A percentile compares a stretch with the other conserved stretches of the same genome.
These are phyloP conservation scores for Boletus reticulatus DNA, from an alignment of 768 basidiomycete genomes.

Conservation along the genomic window DNA sequence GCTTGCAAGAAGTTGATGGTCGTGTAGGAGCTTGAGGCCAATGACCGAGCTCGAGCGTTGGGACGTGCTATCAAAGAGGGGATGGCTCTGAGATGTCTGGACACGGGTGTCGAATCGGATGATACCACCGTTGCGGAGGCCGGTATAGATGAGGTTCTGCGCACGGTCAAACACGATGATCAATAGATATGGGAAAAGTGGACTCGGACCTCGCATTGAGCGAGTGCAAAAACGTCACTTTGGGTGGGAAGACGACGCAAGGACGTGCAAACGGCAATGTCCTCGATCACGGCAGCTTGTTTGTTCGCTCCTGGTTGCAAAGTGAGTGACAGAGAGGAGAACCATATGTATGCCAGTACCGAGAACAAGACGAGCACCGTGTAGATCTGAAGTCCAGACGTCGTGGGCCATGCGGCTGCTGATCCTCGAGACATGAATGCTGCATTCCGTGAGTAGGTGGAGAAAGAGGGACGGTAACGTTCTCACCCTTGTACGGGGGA, in stretches of 20 bases:
- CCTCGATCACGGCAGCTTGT: constrained; percentile 49
- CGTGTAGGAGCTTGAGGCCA: constrained; percentile 48
- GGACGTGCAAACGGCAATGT: constrained; percentile 41
- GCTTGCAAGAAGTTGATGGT: constrained; percentile 53
- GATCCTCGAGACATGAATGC: constrained; percentile 27
- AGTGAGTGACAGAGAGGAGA: background rate
- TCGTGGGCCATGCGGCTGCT: constrained; percentile 46
- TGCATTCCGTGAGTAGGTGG: background rate
- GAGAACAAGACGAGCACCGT: constrained; percentile 46
- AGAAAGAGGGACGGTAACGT: background rate
- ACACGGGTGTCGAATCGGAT: constrained; percentile 57
- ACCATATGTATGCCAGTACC: constrained; percentile 35
- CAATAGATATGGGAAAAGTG: background rate
- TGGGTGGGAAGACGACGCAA: constrained; percentile 45
- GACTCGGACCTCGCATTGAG: constrained; percentile 46
- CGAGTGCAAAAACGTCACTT: constrained; percentile 65
- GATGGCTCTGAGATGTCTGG: constrained; percentile 33
- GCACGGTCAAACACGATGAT: background rate
- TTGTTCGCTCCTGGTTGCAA: constrained; percentile 47
- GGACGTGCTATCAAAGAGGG: constrained; percentile 39
- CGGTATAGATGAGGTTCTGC: constrained; percentile 53
- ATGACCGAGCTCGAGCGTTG: constrained; percentile 46
- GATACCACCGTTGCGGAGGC: constrained; percentile 59
- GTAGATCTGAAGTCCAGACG: constrained; percentile 55
- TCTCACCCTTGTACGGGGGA: constrained; percentile 39